Evolutionary conservation across 2,329 filamentous ascomycete species (phyloP), one percentile per base, ranked within the genome.

Genomic region (Ophiostoma himal-ulmi): DNA sequence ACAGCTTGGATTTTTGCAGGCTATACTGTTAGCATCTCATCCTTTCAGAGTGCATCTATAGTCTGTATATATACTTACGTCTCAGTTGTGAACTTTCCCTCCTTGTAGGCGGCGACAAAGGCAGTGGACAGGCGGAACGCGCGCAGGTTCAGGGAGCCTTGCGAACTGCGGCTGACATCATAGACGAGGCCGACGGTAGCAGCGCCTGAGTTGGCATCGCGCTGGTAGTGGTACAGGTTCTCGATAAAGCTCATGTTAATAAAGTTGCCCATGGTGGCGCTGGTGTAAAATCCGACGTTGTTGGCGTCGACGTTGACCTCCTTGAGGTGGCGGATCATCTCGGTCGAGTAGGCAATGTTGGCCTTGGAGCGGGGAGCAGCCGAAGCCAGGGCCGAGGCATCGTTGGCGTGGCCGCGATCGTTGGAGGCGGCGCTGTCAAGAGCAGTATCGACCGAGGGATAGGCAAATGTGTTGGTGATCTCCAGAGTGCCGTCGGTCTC

Each of bases 231-330:
- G 82, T 89, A 93, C 82, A 97, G 94, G 84, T 98, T 99, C 86
- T 99, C 95, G 81, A 99, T 92, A 79, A 97, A 94, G 84, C 91
- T 92, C 78, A 91, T 81, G 84, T 94, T 97, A 85, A 98, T 86
- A 77, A 98, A 98, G 85, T 97, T 98, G 81, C 95, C 95, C 92
- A 99, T 96, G 81, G 93, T 97, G 74, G 94, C 93, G 83, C 93
- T 97, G 72, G 93, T 97, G 84, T 99, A 99, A 94, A 94, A 99
- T 77, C 95, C 68, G 52, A 69, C 68, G 34, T 22, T 62, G 68
- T 69, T 69, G 11, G 68, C 68, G 34, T 69, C 68, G 52, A 69
- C 68, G 68, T 69, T 69, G 68, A 99, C 95, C 82, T 98, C 95
- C 80, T 94, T 91, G 74, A 98, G 84, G 81, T 95, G 93, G 78